phyloP scores from a whole-genome alignment of 169 alveolate genomes.

The Plasmodium sp. region DNA sequence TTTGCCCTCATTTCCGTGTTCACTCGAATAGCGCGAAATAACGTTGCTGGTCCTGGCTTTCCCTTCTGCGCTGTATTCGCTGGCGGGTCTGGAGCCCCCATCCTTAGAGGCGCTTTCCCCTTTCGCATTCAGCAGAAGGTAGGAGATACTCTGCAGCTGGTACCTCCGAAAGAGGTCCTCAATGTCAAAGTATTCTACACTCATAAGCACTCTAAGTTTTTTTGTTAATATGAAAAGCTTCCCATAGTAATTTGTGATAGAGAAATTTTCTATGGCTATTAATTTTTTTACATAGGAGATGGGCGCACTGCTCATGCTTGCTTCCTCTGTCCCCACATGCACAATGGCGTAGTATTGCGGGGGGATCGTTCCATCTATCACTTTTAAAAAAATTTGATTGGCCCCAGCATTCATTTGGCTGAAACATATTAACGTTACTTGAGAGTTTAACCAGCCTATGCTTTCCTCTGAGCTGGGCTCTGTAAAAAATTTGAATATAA shows the following conservation, averaged over 20 bases:
- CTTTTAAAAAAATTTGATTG: slow-evolving; percentile 58
- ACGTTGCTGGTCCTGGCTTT: not conserved
- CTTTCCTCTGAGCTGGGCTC: slow-evolving; percentile 39
- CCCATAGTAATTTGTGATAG: slow-evolving; percentile 65
- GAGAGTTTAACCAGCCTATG: slow-evolving; percentile 14
- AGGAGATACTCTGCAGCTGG: slow-evolving; percentile 55
- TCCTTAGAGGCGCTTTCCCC: not conserved
- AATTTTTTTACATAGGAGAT: slow-evolving; percentile 58
- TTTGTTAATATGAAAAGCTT: slow-evolving; percentile 55
- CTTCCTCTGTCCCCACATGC: slow-evolving; percentile 38
- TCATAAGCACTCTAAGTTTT: slow-evolving; percentile 24
- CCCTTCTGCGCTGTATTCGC: not conserved
- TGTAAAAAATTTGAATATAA: slow-evolving; percentile 59
- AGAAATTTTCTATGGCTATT: slow-evolving; percentile 32
- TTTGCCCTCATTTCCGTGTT: not conserved
- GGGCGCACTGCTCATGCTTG: not conserved
- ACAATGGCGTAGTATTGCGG: slow-evolving; percentile 66
- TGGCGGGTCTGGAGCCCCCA: not conserved
- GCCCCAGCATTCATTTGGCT: slow-evolving; percentile 74
- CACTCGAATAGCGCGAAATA: not conserved
- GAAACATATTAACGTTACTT: slow-evolving; percentile 42
- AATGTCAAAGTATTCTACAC: slow-evolving; percentile 27
- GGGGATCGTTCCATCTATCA: slow-evolving; percentile 56
- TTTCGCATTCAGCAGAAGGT: slow-evolving; percentile 23
- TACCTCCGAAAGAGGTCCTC: slow-evolving; percentile 44